Percentiles rank a stretch among this genome's conserved stretches.
These are phyloP conservation scores for Pochonia chlamydosporia DNA, from an alignment of 2,329 filamentous ascomycete genomes.

Conservation along the genomic window DNA sequence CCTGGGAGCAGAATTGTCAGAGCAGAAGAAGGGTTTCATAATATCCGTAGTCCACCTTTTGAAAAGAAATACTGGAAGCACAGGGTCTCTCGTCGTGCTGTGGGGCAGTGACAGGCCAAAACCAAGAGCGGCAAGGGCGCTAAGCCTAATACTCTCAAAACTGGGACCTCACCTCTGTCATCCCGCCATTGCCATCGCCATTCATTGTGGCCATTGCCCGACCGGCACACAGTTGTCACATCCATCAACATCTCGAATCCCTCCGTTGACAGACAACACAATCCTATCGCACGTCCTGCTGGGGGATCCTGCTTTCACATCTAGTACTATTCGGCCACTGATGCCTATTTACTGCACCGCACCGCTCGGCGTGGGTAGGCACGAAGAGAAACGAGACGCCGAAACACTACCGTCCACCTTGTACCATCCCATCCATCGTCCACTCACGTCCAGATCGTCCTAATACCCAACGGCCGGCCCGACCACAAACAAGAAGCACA, in stretches of 20 bases:
- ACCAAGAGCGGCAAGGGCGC: background rate
- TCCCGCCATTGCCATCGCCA: background rate
- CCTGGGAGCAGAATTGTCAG: too few species aligned
- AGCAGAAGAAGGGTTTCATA: too few species aligned
- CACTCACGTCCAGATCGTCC: background rate
- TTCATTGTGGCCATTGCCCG: background rate
- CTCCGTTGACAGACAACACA: background rate
- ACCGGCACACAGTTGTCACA: background rate
- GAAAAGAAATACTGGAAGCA: too few species aligned
- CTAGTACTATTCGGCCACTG: background rate
- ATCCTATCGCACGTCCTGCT: background rate
- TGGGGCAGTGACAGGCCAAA: too few species aligned
- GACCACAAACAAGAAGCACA: constrained; percentile 1
- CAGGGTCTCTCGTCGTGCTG: too few species aligned
- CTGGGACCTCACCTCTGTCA: constrained; percentile 4
- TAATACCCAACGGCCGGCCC: constrained; percentile 3
- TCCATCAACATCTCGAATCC: background rate
- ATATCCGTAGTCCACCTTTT: too few species aligned
- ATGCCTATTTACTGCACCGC: background rate
- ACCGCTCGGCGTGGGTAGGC: background rate
- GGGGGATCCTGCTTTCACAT: background rate
- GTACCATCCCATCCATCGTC: background rate
- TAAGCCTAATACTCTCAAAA: background rate
- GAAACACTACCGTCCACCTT: background rate
- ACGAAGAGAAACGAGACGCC: background rate